Percentiles rank a stretch among this genome's conserved stretches.
phyloP scores from a whole-genome alignment of 2,329 filamentous ascomycete species.

The Fusarium tanahbumbuense region DNA sequence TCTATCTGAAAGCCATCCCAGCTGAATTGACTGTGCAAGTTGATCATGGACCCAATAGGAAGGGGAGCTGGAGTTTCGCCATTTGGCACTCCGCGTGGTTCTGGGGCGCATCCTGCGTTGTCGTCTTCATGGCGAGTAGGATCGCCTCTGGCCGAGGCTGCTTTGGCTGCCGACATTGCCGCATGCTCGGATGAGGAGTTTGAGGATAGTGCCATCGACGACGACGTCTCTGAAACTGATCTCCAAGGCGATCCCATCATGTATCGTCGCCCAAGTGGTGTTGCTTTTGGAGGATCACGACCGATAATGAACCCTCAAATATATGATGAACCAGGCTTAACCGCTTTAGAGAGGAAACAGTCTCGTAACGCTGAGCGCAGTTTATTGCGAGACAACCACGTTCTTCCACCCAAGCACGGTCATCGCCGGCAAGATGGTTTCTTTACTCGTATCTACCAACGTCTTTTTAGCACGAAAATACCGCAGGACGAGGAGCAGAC shows the following conservation, averaged over 20 bases:
- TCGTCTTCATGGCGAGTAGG: slow-evolving; percentile 66
- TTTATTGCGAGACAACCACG: slow-evolving; percentile 72
- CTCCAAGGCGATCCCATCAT: slow-evolving; percentile 60
- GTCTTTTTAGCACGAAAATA: slow-evolving; percentile 68
- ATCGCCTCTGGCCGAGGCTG: slow-evolving; percentile 74
- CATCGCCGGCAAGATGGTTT: slow-evolving; percentile 50
- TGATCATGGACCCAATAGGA: slow-evolving; percentile 34
- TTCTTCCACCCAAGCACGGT: slow-evolving; percentile 70
- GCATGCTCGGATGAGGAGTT: slow-evolving; percentile 70
- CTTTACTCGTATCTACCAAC: slow-evolving; percentile 57
- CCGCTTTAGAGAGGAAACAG: slow-evolving; percentile 66
- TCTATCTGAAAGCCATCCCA: slow-evolving; percentile 9
- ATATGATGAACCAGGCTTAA: slow-evolving; percentile 61
- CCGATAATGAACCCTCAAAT: slow-evolving; percentile 73
- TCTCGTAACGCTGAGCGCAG: slow-evolving; percentile 69
- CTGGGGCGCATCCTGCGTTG: slow-evolving; percentile 37
- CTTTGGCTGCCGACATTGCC: slow-evolving; percentile 74
- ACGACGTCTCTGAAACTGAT: slow-evolving; percentile 50
- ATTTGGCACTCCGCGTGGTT: slow-evolving; percentile 37
- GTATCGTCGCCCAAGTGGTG: slow-evolving; percentile 82
- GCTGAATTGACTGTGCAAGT: slow-evolving; percentile 8
- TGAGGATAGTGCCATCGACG: slow-evolving; percentile 48
- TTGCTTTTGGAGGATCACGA: slow-evolving; percentile 77
- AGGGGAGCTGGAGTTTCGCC: slow-evolving; percentile 38
- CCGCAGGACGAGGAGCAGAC: slow-evolving; percentile 54